Conservation (phyloP, 2,329 filamentous ascomycete genomes). For the Akanthomyces dipterigenus region DNA sequence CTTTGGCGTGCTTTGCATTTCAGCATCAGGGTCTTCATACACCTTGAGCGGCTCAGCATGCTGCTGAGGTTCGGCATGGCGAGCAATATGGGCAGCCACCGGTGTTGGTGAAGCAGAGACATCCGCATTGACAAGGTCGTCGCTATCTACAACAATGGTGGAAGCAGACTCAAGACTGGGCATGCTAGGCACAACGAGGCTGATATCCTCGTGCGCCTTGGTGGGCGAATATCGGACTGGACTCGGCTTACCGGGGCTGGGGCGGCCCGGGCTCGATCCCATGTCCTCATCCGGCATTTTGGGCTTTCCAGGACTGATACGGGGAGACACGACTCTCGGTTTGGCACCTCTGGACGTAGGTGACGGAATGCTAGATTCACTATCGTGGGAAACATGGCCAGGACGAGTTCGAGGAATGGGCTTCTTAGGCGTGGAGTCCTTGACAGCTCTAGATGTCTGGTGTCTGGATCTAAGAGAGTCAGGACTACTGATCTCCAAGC, state of each 20-base stretch:
- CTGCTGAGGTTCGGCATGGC: conserved; percentile 5
- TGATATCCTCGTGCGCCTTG: conserved; percentile 46
- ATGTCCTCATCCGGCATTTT: conserved; percentile 6
- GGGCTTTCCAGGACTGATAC: conserved; percentile 12
- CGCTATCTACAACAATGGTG: conserved; percentile 18
- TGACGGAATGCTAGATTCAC: conserved; percentile 44
- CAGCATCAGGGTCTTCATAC: conserved; percentile 56
- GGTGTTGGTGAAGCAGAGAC: conserved; percentile 11
- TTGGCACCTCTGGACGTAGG: conserved; percentile 28
- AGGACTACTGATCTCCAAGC: conserved; percentile 35
- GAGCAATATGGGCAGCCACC: conserved; percentile 7
- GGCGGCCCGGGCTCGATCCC: conserved; percentile 31
- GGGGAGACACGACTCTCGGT: conserved; percentile 1
- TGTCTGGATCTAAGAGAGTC: conserved; percentile 39
- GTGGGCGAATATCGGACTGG: conserved; percentile 33
- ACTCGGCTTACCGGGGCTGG: conserved; percentile 33
- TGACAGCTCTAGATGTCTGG: conserved; percentile 42
- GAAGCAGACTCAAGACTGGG: conserved; percentile 30
- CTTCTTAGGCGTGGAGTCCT: conserved; percentile 46
- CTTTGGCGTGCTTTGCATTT: conserved; percentile 39
- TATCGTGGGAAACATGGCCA: conserved; percentile 41
- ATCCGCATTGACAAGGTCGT: conserved; percentile 4
- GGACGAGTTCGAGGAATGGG: conserved; percentile 39
- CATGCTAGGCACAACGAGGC: conserved; percentile 44
- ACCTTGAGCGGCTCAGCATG: conserved; percentile 37